These are phyloP conservation scores for Metschnikowia proteae DNA, from an alignment of 805 yeast genomes.

Conservation along the genomic window DNA sequence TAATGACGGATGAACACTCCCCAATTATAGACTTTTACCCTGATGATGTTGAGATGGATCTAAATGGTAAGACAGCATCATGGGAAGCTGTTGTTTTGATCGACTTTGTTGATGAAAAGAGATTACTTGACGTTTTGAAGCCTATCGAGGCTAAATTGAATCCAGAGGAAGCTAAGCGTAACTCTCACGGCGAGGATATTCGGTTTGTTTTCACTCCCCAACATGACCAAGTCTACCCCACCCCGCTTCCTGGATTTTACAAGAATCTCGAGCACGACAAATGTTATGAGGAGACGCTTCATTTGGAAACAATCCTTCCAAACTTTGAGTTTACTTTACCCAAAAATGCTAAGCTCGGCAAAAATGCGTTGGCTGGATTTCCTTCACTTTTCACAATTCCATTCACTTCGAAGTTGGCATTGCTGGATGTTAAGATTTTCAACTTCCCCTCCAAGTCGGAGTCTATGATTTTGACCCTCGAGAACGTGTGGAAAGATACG, in stretches of 20 bases:
- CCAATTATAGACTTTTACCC: slow-evolving; percentile 93
- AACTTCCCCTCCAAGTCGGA: slow-evolving; percentile 82
- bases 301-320: slow-evolving; percentile 47
- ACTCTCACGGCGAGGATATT: slow-evolving; percentile 68
- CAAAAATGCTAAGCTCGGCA: slow-evolving; percentile 65
- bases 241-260: slow-evolving; percentile 76
- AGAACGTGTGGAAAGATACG: slow-evolving; percentile 51
- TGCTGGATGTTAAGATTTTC: slow-evolving; percentile 70
- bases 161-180: slow-evolving; percentile 70
- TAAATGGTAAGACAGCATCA: slow-evolving; percentile 91
- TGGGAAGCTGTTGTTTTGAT: slow-evolving; percentile 98
- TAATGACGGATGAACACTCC: slow-evolving; percentile 82
- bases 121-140: slow-evolving; percentile 67
- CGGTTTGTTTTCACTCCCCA: slow-evolving; percentile 75
- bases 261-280: slow-evolving; percentile 75
- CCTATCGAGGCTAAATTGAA: slow-evolving; percentile 60
- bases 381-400: slow-evolving; percentile 77
- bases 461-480: slow-evolving; percentile 66
- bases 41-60: slow-evolving; percentile 76
- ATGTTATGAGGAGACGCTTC: slow-evolving; percentile 61
- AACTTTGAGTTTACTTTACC: slow-evolving; percentile 53
- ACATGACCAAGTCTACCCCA: slow-evolving; percentile 57
- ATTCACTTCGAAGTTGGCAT: slow-evolving; percentile 49
- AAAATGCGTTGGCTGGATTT: slow-evolving; percentile 80
- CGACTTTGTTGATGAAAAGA: slow-evolving; percentile 82